Conservation (phyloP, 139 green algal genomes). For the Picochlorum costavermella region DNA sequence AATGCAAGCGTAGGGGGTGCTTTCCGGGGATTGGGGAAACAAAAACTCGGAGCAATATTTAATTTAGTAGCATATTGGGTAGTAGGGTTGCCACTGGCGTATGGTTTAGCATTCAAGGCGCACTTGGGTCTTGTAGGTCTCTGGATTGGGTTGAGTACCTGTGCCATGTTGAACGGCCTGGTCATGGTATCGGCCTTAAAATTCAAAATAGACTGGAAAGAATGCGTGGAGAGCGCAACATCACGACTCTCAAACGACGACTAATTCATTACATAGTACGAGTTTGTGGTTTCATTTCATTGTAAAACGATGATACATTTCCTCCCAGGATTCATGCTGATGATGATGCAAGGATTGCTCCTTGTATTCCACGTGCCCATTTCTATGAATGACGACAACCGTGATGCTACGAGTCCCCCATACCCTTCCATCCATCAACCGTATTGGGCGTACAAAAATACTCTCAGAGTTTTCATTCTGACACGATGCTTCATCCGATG, state of each 20-base stretch:
- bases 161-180: neutral
- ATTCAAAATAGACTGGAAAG: conserved; percentile 4
- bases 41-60: conserved; percentile 23
- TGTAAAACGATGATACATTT: no score
- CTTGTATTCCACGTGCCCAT: conserved; percentile 18
- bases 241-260: neutral
- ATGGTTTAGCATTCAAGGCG: conserved; percentile 34
- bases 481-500: conserved; percentile 16
- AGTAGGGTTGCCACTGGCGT: conserved; percentile 45
- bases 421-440: neutral
- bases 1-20: conserved; percentile 33
- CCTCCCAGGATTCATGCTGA: neutral
- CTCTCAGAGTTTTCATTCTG: conserved; percentile 11
- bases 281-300: no score
- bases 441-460: conserved; percentile 15
- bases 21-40: conserved; percentile 26
- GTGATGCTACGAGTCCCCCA: conserved; percentile 24
- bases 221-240: neutral
- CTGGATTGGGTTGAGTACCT: conserved; percentile 38
- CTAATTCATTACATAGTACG: no score
- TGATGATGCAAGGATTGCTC: conserved; percentile 10
- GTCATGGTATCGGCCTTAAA: neutral
- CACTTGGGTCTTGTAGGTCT: conserved; percentile 41
- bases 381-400: conserved; percentile 13
- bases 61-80: conserved; percentile 47